Evolutionary conservation across 352 stramenopile species (phyloP), one percentile per base, ranked within the genome.

Genomic region (Globisporangium emineosum): DNA sequence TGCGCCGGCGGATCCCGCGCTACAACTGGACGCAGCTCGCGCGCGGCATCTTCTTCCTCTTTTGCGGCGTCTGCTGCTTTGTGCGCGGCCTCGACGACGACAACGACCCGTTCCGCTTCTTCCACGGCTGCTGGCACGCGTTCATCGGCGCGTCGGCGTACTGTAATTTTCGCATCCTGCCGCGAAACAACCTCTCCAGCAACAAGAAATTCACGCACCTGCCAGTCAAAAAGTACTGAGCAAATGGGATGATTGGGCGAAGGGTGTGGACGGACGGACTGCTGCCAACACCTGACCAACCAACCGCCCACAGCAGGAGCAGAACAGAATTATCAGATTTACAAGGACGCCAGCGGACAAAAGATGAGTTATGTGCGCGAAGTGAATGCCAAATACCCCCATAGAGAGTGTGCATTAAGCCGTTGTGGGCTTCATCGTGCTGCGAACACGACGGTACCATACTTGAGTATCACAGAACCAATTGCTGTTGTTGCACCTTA

Each of bases 101-200:
- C 62, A 81, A 76, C 27, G 84, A 93, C 51, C 80, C 84, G 62
- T 89, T 90, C 65, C 82, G 84, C 7, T 85, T 93, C 70, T 93
- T 90, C 63, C 84, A 93, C 69, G 84, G 84, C 60, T 93, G 82
- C 66, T 93, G 84, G 84, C 82, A 93, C 67, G 82, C 67, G 35
- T 91, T 90, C 57, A 70, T 91, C 27, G 84, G 84, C 13, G 80
- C 78, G 40, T 78, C 84, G 0, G 83, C 79, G 15, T 91, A 88
- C 59, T 88, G 78, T 64, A 91, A 93, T 75, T 89, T 88, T 37
- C 69, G 77, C 25, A 76, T 93, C 30, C 68, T 93, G 35, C 69
- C 51, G 6, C 49, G 64, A n/a, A 66, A 68, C 42, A 74, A 68
- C 42, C 6, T 17, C 15, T 21, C 15, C 17, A 5, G 13, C 40